phyloP scores from a whole-genome alignment of 768 basidiomycete species.

The Tremella mesenterica region DNA sequence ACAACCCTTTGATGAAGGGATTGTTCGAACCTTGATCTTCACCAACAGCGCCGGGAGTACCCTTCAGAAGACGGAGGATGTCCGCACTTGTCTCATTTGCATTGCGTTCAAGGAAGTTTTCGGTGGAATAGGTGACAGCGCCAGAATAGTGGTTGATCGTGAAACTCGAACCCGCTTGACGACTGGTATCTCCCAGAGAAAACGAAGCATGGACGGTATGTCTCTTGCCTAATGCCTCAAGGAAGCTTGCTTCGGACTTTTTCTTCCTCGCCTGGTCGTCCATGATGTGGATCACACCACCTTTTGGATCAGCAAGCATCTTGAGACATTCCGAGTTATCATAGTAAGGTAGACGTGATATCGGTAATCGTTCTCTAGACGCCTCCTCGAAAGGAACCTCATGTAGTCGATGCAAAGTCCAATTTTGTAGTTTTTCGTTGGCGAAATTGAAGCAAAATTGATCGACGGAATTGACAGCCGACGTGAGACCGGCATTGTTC shows the following conservation, averaged over 20 bases:
- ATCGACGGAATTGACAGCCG: conserved; percentile 73
- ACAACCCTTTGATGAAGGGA: conserved; percentile 82
- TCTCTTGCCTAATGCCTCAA: conserved; percentile 84
- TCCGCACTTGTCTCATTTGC: conserved; percentile 84
- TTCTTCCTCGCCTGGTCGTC: conserved; percentile 89
- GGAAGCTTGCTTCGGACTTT: conserved; percentile 89
- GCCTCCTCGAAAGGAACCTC: conserved; percentile 77
- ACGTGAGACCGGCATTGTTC: conserved; percentile 53
- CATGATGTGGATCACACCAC: conserved; percentile 93
- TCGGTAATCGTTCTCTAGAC: conserved; percentile 62
- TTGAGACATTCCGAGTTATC: conserved; percentile 86
- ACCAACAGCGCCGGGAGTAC: conserved; percentile 41
- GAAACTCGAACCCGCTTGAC: conserved; percentile 70
- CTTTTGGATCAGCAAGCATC: conserved; percentile 73
- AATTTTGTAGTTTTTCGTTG: conserved; percentile 80
- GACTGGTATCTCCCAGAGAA: conserved; percentile 65
- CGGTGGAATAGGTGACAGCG: conserved; percentile 81
- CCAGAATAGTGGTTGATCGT: conserved; percentile 87
- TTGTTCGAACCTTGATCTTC: conserved; percentile 75
- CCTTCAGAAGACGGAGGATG: conserved; percentile 80
- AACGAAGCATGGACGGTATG: conserved; percentile 91
- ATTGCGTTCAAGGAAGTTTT: conserved; percentile 81
- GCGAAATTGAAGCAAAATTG: conserved; percentile 96
- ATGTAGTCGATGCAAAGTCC: conserved; percentile 69
- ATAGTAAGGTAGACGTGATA: conserved; percentile 60